A percentile compares a stretch with the other conserved stretches of the same genome.
phyloP scores from a whole-genome alignment of 805 yeast genomes.

The Wickerhamiella occidentalis region DNA sequence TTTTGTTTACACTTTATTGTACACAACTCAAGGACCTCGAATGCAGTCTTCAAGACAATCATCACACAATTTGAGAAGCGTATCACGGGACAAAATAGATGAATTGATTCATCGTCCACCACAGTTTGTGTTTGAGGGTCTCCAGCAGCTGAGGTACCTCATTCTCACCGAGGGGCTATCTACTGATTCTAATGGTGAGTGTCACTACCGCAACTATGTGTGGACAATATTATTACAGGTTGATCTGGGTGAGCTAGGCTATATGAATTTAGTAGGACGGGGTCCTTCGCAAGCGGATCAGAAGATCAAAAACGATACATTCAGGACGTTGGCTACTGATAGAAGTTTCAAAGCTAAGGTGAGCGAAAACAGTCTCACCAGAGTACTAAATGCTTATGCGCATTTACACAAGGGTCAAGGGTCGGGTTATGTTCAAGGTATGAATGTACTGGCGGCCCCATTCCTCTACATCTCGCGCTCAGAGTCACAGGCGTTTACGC shows the following conservation, averaged over 20 bases:
- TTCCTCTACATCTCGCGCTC: constrained; percentile 60
- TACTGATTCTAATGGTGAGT: constrained; percentile 27
- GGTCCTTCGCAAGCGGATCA: constrained; percentile 50
- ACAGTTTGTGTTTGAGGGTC: constrained; percentile 36
- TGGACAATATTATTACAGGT: constrained; percentile 70
- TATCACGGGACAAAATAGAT: constrained; percentile 38
- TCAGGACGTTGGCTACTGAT: constrained; percentile 73
- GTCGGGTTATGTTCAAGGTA: constrained; percentile 57
- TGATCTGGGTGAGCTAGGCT: constrained; percentile 45
- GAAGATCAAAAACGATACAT: constrained; percentile 76
- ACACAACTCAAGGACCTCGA: neutral
- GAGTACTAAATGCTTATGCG: constrained; percentile 67
- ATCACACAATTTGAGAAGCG: neutral
- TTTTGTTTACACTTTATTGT: neutral
- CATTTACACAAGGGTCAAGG: constrained; percentile 26
- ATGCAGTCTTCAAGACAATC: neutral
- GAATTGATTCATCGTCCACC: constrained; percentile 31
- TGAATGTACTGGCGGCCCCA: constrained; percentile 80
- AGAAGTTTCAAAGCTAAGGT: constrained; percentile 50
- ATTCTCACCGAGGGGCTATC: constrained; percentile 37
- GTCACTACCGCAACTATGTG: constrained; percentile 60
- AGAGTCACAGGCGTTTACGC: constrained; percentile 74
- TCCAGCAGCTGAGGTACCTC: constrained; percentile 43
- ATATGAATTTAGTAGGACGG: constrained; percentile 39
- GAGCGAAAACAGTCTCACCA: constrained; percentile 51